These are phyloP conservation scores for Pythium sukuiense DNA, from an alignment of 352 stramenopile genomes.

Conservation along the genomic window DNA sequence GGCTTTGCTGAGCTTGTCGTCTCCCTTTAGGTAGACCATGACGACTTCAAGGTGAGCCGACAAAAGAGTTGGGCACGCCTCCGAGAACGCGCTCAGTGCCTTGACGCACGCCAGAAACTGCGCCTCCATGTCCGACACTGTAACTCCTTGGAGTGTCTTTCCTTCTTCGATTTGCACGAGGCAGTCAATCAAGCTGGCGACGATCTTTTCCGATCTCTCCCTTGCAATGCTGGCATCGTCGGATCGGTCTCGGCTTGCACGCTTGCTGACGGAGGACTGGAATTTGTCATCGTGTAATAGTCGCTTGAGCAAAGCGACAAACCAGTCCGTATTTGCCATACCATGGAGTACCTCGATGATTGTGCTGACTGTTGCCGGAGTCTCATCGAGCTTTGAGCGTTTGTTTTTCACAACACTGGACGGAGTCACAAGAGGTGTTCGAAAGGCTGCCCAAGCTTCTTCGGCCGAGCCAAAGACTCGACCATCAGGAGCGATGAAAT, in stretches of 20 bases:
- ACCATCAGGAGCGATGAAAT: slow-evolving; percentile 66
- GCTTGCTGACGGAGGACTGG: slow-evolving; percentile 19
- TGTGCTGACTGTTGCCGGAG: slow-evolving; percentile 50
- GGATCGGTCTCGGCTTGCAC: slow-evolving; percentile 41
- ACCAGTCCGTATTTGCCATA: slow-evolving; percentile 71
- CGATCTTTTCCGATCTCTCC: slow-evolving; percentile 59
- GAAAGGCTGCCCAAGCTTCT: slow-evolving; percentile 65
- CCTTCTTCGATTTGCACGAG: slow-evolving; percentile 79
- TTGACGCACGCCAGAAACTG: slow-evolving; percentile 82
- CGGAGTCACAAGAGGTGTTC: slow-evolving; percentile 51
- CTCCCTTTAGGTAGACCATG: slow-evolving; percentile 68
- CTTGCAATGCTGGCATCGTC: slow-evolving; percentile 53
- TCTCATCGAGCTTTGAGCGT: slow-evolving; percentile 62
- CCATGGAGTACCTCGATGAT: slow-evolving; percentile 82
- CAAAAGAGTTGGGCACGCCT: slow-evolving; percentile 63
- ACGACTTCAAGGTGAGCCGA: slow-evolving; percentile 63
- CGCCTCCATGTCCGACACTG: slow-evolving; percentile 43
- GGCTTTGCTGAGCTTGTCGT: slow-evolving; percentile 53
- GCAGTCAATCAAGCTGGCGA: slow-evolving; percentile 59
- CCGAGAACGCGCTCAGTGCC: slow-evolving; percentile 72
- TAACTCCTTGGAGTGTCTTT: slow-evolving; percentile 49
- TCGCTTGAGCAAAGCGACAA: slow-evolving; percentile 64
- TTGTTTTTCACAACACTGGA: slow-evolving; percentile 69
- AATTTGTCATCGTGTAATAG: slow-evolving; percentile 41
- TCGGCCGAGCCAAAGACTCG: slow-evolving; percentile 42